phyloP scores from a whole-genome alignment of 2,329 filamentous ascomycete species.

The Magnaporthiopsis rhizophila region DNA sequence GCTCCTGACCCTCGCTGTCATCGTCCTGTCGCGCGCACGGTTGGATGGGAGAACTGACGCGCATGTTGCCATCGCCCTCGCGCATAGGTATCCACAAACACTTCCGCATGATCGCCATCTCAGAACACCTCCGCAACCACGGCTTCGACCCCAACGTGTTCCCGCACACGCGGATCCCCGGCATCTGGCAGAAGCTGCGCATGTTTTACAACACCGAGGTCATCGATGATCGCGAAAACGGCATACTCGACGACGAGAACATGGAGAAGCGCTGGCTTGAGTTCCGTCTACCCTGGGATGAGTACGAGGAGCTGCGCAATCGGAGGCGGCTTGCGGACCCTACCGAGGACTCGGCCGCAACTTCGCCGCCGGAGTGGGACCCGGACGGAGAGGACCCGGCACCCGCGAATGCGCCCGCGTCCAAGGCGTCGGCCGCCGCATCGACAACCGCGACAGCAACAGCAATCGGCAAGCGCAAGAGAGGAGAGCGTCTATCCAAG shows the following conservation, averaged over 20 bases:
- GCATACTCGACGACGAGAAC: conserved; percentile 11
- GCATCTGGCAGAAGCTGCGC: conserved; percentile 83
- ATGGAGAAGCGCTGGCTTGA: conserved; percentile 15
- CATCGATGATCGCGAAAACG: conserved; percentile 55
- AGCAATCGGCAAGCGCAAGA: conserved; percentile 7
- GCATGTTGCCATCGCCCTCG: background rate
- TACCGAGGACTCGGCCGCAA: conserved; percentile 10
- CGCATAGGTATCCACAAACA: conserved; percentile 81
- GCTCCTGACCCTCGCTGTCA: background rate
- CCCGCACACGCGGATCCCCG: conserved; percentile 78
- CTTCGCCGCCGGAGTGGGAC: conserved; percentile 16
- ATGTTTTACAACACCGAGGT: conserved; percentile 78
- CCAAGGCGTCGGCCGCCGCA: conserved; percentile 13
- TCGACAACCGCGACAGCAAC: conserved; percentile 11
- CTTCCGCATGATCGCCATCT: conserved; percentile 83
- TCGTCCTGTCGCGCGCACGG: background rate
- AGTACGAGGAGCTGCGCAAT: conserved; percentile 15
- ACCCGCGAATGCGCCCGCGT: conserved; percentile 4
- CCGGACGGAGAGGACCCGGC: conserved; percentile 10
- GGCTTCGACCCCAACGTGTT: conserved; percentile 64
- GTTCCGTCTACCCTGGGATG: conserved; percentile 14
- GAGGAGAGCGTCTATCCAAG: conserved; percentile 13
- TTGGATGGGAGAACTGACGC: conserved; percentile 7
- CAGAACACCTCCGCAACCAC: conserved; percentile 70
- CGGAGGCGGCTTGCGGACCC: conserved; percentile 11